A percentile compares a stretch with the other conserved stretches of the same genome.
phyloP scores from a whole-genome alignment of 2,329 filamentous ascomycete genomes.

The Nothophaeocryptopus gaeumannii region DNA sequence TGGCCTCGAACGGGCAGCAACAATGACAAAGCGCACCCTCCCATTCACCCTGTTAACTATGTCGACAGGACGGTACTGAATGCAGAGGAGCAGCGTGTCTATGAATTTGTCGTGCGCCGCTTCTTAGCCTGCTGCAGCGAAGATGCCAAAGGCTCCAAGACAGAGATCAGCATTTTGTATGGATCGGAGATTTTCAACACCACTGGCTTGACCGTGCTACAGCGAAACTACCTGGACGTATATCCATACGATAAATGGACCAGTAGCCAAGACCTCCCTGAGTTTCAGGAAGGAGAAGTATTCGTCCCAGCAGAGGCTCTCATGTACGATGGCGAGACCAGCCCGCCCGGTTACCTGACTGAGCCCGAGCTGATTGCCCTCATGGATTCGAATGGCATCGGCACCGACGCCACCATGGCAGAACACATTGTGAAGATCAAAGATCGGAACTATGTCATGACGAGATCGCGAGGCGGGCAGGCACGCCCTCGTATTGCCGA shows the following conservation, averaged over 20 bases:
- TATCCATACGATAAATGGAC: conserved; percentile 98
- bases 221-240: conserved; percentile 90
- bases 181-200: conserved; percentile 79
- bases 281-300: conserved; percentile 72
- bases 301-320: conserved; percentile 87
- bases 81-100: conserved; percentile 66
- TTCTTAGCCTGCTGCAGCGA: conserved; percentile 96
- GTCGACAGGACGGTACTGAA: conserved; percentile 61
- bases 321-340: conserved; percentile 88
- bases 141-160: conserved; percentile 82
- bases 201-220: conserved; percentile 78
- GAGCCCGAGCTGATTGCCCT: conserved; percentile 92
- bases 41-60: conserved; percentile 93
- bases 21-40: conserved; percentile 95
- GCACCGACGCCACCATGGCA: conserved; percentile 97
- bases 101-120: conserved; percentile 87
- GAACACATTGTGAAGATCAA: conserved; percentile 98
- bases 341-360: conserved; percentile 79
- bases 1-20: conserved; percentile 79
- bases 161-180: conserved; percentile 79
- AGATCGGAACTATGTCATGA: conserved; percentile 78
- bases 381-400: conserved; percentile 98
- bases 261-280: conserved; percentile 76
- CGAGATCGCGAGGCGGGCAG: conserved; percentile 48
- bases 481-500: conserved; percentile 31